A percentile compares a stretch with the other conserved stretches of the same genome.
Conservation (phyloP, 768 basidiomycete genomes). For the Boletus tomentosulus region DNA sequence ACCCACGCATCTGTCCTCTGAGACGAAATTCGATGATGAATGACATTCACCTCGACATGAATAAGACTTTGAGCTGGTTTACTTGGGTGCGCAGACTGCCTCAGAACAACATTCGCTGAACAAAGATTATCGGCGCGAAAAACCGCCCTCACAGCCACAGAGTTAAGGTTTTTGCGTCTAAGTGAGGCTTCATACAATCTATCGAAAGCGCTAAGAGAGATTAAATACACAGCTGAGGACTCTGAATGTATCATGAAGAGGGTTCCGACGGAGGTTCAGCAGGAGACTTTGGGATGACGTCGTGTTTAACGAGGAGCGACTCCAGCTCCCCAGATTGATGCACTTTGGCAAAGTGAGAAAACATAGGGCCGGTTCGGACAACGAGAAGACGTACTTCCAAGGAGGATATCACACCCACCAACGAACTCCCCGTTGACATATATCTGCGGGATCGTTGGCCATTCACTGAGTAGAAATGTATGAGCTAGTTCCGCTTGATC, state of each 20-base stretch:
- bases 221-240: background rate
- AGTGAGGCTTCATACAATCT: background rate
- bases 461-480: conserved; percentile 55
- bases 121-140: too few species aligned
- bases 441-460: conserved; percentile 96
- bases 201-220: background rate
- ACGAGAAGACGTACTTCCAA: conserved; percentile 64
- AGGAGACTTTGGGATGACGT: conserved; percentile 55
- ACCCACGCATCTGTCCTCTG: too few species aligned
- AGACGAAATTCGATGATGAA: too few species aligned
- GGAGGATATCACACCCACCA: conserved; percentile 93
- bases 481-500: background rate
- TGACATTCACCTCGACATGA: too few species aligned
- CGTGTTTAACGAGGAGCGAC: conserved; percentile 65
- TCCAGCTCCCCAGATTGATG: conserved; percentile 95
- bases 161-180: background rate
- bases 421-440: conserved; percentile 95
- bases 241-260: background rate
- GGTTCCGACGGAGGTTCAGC: background rate
- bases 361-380: background rate
- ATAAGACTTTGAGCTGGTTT: too few species aligned
- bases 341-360: conserved; percentile 52
- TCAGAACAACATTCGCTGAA: too few species aligned
- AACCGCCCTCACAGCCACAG: too few species aligned
- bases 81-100: too few species aligned